Evolutionary conservation across 2,329 filamentous ascomycete species (phyloP).

Genomic region (Fusarium sp.): DNA sequence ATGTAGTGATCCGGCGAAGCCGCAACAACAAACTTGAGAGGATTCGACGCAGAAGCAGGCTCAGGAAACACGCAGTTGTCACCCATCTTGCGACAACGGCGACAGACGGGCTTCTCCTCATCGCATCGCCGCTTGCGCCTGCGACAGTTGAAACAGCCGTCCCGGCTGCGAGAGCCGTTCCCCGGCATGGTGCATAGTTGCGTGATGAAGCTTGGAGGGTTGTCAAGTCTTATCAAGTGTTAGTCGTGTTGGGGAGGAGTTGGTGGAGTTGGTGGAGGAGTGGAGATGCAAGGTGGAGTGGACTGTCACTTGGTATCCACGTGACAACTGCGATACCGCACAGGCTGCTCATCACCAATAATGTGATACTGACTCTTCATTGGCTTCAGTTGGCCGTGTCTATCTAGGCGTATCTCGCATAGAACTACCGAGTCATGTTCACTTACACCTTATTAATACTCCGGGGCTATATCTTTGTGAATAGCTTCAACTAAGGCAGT

Average conservation of each 20-base stretch:
- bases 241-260: neutral
- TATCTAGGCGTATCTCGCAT: neutral
- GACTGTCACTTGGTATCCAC: neutral
- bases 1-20: slow-evolving; percentile 27
- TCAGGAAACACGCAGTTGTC: slow-evolving; percentile 35
- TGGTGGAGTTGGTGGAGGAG: neutral
- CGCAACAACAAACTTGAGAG: slow-evolving; percentile 36
- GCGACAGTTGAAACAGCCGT: slow-evolving; percentile 59
- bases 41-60: slow-evolving; percentile 30
- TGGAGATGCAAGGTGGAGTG: neutral
- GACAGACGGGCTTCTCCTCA: slow-evolving; percentile 35
- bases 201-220: neutral
- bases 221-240: neutral
- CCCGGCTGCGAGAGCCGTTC: slow-evolving; percentile 38
- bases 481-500: too few species aligned
- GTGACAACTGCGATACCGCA: neutral
- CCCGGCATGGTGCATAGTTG: slow-evolving; percentile 35
- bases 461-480: too few species aligned
- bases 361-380: neutral
- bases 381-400: neutral
- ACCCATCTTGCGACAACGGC: slow-evolving; percentile 23
- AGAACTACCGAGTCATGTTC: neutral
- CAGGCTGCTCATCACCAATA: neutral
- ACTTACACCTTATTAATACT: neutral
- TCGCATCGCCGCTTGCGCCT: slow-evolving; percentile 65